Evolutionary conservation across 2,329 filamentous ascomycete genomes (phyloP).

Genomic region (Pseudogymnoascus sp.): DNA sequence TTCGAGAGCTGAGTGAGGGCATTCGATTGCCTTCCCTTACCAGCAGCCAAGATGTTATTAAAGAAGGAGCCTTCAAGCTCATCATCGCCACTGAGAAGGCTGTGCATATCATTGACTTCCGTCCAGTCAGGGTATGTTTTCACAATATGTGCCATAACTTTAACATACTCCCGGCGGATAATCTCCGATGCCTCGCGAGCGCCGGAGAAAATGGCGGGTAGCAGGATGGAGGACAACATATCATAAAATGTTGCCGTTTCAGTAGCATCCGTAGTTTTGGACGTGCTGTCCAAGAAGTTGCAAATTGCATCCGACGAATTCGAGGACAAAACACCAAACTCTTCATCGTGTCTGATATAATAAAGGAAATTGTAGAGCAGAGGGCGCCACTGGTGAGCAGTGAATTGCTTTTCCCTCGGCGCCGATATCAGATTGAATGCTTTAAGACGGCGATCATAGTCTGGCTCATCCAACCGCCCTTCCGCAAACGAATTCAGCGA

Average conservation of each 20-base stretch:
- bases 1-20: slow-evolving; percentile 69
- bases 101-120: slow-evolving; percentile 64
- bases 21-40: slow-evolving; percentile 75
- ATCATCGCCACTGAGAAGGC: slow-evolving; percentile 60
- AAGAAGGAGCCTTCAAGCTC: slow-evolving; percentile 65
- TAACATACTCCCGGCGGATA: slow-evolving; percentile 73
- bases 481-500: slow-evolving; percentile 73
- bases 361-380: slow-evolving; percentile 84
- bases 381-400: slow-evolving; percentile 72
- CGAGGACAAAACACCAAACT: slow-evolving; percentile 70
- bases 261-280: slow-evolving; percentile 33
- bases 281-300: slow-evolving; percentile 62
- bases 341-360: slow-evolving; percentile 77
- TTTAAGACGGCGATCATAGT: slow-evolving; percentile 72
- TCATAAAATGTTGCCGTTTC: slow-evolving; percentile 43
- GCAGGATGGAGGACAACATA: slow-evolving; percentile 55
- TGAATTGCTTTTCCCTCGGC: slow-evolving; percentile 50
- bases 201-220: slow-evolving; percentile 70
- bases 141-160: slow-evolving; percentile 71
- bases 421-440: slow-evolving; percentile 69
- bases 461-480: slow-evolving; percentile 70
- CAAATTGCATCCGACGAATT: slow-evolving; percentile 78
- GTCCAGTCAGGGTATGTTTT: slow-evolving; percentile 61
- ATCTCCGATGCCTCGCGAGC: slow-evolving; percentile 73
- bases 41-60: slow-evolving; percentile 83